Evolutionary conservation across 441 rosid species (phyloP), one percentile per base, ranked within the genome.

Genomic region (Rhodomyrtus psidioides): DNA sequence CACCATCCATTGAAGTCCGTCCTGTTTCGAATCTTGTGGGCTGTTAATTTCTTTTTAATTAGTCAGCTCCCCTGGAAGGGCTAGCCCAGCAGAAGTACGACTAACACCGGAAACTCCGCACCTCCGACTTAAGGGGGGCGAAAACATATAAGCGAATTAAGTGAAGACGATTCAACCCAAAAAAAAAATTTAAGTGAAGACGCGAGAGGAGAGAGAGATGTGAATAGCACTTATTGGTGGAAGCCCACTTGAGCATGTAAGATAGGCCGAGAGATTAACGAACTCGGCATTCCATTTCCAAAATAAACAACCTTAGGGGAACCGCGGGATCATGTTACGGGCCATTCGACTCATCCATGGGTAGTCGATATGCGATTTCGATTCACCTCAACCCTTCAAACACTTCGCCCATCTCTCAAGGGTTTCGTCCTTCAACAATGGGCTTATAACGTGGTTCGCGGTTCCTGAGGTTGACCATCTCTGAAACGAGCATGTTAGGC

Each of bases 281-380:
- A 70, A 0, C 79, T 39, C 49, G 8, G 21, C 49, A 5, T 21
- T 17, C 42, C 24, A 17, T 9, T 70, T 34, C 79, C 76, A 65
- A 65, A 19, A 65, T 65, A 46, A 34, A 34, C 0, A 34, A 3
- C 44, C 49, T 65, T 65, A 34, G 26, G 79, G 15, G 15, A 65
- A 34, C 14, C 14, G 49, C 1, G 8, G 79, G 14, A 34, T 65
- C 79, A 21, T 19, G 15, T 65, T 21, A 65, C 26, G 2, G 12
- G 49, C 79, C n/a, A 42, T 39, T 65, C 79, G 6, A 65, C 46
- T 34, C n/a, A 23, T 34, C 49, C 21, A 65, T 9, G 79, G 0
- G 49, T 19, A 12, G 79, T 34, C 7, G 8, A 0, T 34, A 13
- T 21, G n/a, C n/a, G 0, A 65, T 10, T 70, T 70, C 2, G 5